A percentile compares a stretch with the other conserved stretches of the same genome.
phyloP scores from a whole-genome alignment of 78 protist species.

The Acrasis kona region DNA sequence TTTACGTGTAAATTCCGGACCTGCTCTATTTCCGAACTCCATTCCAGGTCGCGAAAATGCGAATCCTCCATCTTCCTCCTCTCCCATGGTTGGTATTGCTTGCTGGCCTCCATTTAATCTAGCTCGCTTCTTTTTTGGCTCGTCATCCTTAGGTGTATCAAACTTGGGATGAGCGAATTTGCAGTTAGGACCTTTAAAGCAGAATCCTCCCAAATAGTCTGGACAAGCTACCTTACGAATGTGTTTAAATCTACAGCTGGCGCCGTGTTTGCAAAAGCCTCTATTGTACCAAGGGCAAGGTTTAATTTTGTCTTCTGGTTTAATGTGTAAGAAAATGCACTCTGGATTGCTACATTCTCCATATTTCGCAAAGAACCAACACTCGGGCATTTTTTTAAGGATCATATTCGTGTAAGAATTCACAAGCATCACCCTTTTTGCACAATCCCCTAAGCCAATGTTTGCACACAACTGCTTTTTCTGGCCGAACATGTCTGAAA shows the following conservation, averaged over 20 bases:
- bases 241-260: slow-evolving; percentile 23
- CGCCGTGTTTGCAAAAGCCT: slow-evolving; percentile 50
- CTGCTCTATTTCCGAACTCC: no score
- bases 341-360: slow-evolving; percentile 43
- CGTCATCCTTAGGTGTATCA: slow-evolving; percentile 1
- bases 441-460: slow-evolving; percentile 55
- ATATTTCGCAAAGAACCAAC: slow-evolving; percentile 12
- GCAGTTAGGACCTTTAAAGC: slow-evolving; percentile 35
- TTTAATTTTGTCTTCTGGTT: slow-evolving; percentile 16
- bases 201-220: slow-evolving; percentile 40
- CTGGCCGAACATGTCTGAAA: background rate
- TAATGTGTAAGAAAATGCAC: slow-evolving; percentile 21
- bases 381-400: slow-evolving; percentile 31
- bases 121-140: background rate
- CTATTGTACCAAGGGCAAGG: slow-evolving; percentile 26
- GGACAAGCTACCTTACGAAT: slow-evolving; percentile 19
- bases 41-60: no score
- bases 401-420: slow-evolving; percentile 33
- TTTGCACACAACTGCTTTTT: slow-evolving; percentile 28
- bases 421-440: slow-evolving; percentile 29
- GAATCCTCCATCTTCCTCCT: no score
- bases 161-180: slow-evolving; percentile 26
- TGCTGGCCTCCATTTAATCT: no score
- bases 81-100: no score
- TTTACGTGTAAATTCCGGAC: no score